Evolutionary conservation across 177 flowering plant species (phyloP).

Genomic region (Telopea speciosissima): DNA sequence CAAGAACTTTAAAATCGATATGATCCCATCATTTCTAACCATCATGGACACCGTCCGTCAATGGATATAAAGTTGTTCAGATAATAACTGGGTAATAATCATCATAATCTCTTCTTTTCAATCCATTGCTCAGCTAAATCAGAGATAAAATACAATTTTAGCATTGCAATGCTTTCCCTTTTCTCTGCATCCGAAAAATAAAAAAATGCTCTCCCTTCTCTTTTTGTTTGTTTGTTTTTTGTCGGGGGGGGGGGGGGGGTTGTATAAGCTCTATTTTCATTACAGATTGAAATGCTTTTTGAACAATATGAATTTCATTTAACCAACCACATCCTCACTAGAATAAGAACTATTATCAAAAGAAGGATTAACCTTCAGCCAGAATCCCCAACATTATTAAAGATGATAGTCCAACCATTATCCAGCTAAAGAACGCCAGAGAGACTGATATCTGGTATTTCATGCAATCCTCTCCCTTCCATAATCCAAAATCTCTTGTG

Average conservation of each 20-base stretch:
- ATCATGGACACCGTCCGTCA: too few relatives aligned
- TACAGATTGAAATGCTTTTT: neutral
- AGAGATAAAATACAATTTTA: neutral
- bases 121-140: neutral
- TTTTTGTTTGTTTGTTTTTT: too few relatives aligned
- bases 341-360: conserved; percentile 4
- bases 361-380: conserved; percentile 24
- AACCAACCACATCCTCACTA: too few relatives aligned
- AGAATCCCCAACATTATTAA: conserved; percentile 58
- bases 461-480: conserved; percentile 38
- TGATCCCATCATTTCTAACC: too few relatives aligned
- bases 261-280: neutral
- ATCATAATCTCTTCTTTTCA: neutral
- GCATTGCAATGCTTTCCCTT: neutral
- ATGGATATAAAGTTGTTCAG: neutral
- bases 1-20: too few relatives aligned
- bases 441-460: conserved; percentile 46
- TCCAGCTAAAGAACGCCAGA: conserved; percentile 47
- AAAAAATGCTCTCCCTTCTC: neutral
- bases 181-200: too few relatives aligned
- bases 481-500: conserved; percentile 43
- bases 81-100: neutral
- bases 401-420: conserved; percentile 38
- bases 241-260: neutral
- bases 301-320: neutral